Base-by-base conservation (phyloP, 2,329 filamentous ascomycete genomes). In the Fusarium heterosporum region DNA sequence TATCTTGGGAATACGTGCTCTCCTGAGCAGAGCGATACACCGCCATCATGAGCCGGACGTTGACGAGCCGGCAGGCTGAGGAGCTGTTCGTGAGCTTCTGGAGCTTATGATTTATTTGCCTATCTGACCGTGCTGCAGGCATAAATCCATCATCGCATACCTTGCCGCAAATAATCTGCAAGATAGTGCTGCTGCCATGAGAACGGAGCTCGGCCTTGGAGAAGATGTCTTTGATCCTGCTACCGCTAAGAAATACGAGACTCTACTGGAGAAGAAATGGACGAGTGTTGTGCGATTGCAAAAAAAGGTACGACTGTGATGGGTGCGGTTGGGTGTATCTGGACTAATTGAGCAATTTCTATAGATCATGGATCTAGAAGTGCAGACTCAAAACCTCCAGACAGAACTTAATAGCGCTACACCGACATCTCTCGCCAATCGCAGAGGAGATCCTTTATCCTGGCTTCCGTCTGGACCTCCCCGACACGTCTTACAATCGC, bases 181-280 rank as follows among this genome's bases (percentile, higher is more conserved):
- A 28, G 87, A 88, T 56, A 89, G 87, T 64, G 91, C 92, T 40
- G 46, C 45, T 22, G 59, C 60, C 13, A 29, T 64, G 61, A 88
- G 93, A 64, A 85, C 91, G 74, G 94, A 97, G 78, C 81, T 92
- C n/a, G 85, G 85, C 55, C 85, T 97, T 6, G 86, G 89, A 50
- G 87, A 91, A 68, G 80, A 87, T 55, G 80, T 81, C 46, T 94
- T 96, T 73, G 93, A 97, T 76, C 84, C 91, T 64, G 86, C 87
- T 17, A 97, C 93, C 19, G 86, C 90, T 51, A 97, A 97, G 83
- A 97, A 97, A 81, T 98, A 97, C 81, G 93, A 97, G 79, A 92
- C 92, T 3, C 80, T 98, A 28, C 81, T 98, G 70, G 95, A 98
- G 84, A 97, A 97, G 87, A 98, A 98, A 83, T 98, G 95, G 95